Evolutionary conservation across 352 stramenopile genomes (phyloP), one percentile per base, ranked within the genome.

Genomic region (Halophytophthora polymorphica): DNA sequence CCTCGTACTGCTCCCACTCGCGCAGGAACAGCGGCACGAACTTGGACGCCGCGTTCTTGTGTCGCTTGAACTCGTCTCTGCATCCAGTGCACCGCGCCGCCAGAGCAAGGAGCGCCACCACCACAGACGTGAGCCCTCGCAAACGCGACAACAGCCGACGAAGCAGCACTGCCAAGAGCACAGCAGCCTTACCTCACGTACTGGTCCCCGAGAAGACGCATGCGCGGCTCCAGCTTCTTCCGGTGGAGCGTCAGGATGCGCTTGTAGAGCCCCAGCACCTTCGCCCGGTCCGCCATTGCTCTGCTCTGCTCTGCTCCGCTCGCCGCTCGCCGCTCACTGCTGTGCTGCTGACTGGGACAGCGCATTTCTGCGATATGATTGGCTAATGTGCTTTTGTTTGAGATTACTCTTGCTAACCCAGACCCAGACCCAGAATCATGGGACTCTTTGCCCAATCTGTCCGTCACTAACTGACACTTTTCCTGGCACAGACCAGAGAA

Each of bases 41-140:
- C 58, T 92, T 86, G 41, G 68, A 45, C 43, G 76, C 71, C 6
- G 80, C 82, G 43, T 71, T 68, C 71, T 93, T 93, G 68, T 94
- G 84, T 12, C 77, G 70, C 61, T 84, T 79, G 66, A 94, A 94
- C 49, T 94, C 84, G 56, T 94, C 84, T 34, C 73, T 85, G 53
- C 13, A n/a, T 14, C 25, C 33, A 38, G 33, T 10, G 33, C 33
- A 38, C 7, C 15, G 22, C 3, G 11, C 39, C 22, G 1, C 37
- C n/a, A 37, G 41, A 17, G 15, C 53, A 35, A 12, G 10, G 6
- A 36, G 14, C 4, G 14, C 14, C 11, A 45, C 6, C 18, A 6
- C 37, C 37, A 54, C 13, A 37, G 1, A 22, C 23, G 43, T 31
- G 25, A 31, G 25, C 25, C 25, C 8, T 18, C 6, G 19, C 17